Evolutionary conservation across 73 alveolate genomes (phyloP).

Genomic region (Paramecium bursaria): DNA sequence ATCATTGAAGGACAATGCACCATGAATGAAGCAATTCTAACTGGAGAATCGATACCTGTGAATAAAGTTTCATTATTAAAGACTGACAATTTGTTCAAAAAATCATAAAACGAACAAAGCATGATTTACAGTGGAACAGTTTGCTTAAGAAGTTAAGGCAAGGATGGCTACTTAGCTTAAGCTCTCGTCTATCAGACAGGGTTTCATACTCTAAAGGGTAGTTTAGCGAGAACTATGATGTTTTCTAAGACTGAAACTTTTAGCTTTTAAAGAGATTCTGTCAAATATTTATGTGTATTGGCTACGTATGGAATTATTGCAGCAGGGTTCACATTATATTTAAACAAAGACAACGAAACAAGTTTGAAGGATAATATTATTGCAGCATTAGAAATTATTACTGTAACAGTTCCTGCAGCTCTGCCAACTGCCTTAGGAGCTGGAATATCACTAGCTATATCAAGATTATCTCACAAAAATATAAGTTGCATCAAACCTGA

Average conservation of each 20-base stretch:
- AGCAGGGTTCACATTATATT: no score
- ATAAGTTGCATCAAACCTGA: slow-evolving; percentile 88
- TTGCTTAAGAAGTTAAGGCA: background rate
- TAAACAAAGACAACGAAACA: slow-evolving; percentile 68
- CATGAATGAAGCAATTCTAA: slow-evolving; percentile 96
- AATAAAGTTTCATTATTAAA: slow-evolving; percentile 86
- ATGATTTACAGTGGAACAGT: slow-evolving; percentile 81
- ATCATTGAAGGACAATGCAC: slow-evolving; percentile 87
- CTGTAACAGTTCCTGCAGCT: slow-evolving; percentile 84
- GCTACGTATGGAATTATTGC: slow-evolving; percentile 69
- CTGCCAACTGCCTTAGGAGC: slow-evolving; percentile 82
- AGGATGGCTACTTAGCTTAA: background rate
- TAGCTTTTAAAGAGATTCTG: slow-evolving; percentile 79
- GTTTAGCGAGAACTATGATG: slow-evolving; percentile 93
- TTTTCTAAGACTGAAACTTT: slow-evolving; percentile 76
- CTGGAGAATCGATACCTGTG: slow-evolving; percentile 97
- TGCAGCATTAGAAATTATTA: slow-evolving; percentile 70
- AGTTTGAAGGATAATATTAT: slow-evolving; percentile 26
- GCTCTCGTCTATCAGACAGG: slow-evolving; percentile 93
- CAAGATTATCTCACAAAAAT: slow-evolving; percentile 77
- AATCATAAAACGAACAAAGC: slow-evolving; percentile 73
- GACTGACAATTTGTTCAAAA: slow-evolving; percentile 71
- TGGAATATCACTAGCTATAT: slow-evolving; percentile 76
- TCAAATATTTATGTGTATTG: slow-evolving; percentile 69
- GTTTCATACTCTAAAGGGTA: slow-evolving; percentile 95